Evolutionary conservation across 2,329 filamentous ascomycete genomes (phyloP), one percentile per base, ranked within the genome.

Genomic region (Cladophialophora immunda): DNA sequence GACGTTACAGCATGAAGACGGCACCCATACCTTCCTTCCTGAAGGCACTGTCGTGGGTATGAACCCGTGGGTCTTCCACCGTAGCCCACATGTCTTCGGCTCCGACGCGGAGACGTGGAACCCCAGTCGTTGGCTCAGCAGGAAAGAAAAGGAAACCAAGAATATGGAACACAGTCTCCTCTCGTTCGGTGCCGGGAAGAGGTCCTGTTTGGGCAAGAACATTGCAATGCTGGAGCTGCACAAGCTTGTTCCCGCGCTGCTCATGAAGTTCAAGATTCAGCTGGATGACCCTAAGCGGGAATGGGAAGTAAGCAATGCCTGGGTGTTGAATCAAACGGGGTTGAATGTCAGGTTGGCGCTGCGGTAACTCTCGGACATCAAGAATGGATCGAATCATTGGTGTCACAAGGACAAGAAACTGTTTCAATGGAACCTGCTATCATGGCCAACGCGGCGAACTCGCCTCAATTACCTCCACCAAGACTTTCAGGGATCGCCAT

Each of bases 21-120:
- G 52, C 15, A 56, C 60, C 19, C 32, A 56, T 5, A 68, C 68
- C 1, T 56, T 58, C 53, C 68, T 76, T 5, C 72, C 75, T 0
- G 64, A 64, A 2, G 76, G 76, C 1, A 76, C 75, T 3, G 73
- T 77, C 15, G 72, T 78, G 9, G 77, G 77, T 13, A 73, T 73
- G 4, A 77, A 78, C 45, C 72, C 75, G 1, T 78, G 74, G 73
- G 71, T 77, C 2, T 71, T 78, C 17, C 76, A 78, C 55, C 67
- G 71, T 15, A 62, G 70, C 32, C 55, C 70, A 19, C 47, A 36
- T 3, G 65, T 71, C 17, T 76, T 75, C 57, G 74, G 73, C 4
- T 22, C 58, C 5, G 71, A 75, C 29, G 68, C 71, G 2, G 73
- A 74, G 13, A 30, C 29, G 8, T 75, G 68, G 66, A 66, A 71